Base-by-base conservation (phyloP, 805 yeast genomes). In the Cyberlindnera saturnus region DNA sequence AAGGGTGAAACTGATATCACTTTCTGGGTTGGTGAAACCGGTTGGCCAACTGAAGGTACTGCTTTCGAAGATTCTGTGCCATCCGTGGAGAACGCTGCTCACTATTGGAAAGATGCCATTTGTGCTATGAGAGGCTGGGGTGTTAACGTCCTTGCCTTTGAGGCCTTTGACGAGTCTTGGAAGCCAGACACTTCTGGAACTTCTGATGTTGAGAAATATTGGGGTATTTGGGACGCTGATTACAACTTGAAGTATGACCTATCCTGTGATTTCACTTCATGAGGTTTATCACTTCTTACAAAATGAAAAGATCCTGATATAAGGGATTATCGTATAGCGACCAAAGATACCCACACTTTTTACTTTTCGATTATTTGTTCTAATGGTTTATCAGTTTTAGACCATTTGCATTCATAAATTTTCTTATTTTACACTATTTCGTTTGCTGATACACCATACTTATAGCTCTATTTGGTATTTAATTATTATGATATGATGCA, bases 81-180 rank as follows among this genome's bases (percentile, higher is more conserved):
- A 58, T 64, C 81, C 57, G 74, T 78, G 44, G 71, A 61, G 33
- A 88, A 88, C 59, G 98, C 98, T 46, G 70, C 74, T 57, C 64
- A 67, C 54, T 91, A 75, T 79, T 91, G 93, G 95, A 77, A 82
- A 65, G 79, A 87, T 58, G 95, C 87, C 52, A 71, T 91, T 56
- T 90, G 97, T 71, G 96, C 89, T 50, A 80, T 90, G 63, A 85
- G 96, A 74, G 96, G 82, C 45, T 88, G 96, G 96, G 97, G 97
- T 65, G 71, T 91, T 60, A 87, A 91, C 66, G 91, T 90, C 40
- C 79, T 87, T 61, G 91, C 80, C 33, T 91, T 91, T 62, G 98
- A 91, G 76, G 96, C 96, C 37, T 84, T 83, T 56, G 98, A 91
- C 65, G 98, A 91, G 75, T 75, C 84, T 49, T 91, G 97, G 96